Base-by-base conservation (phyloP, 768 basidiomycete genomes). In the Krasilnikovozyma curviuscula region DNA sequence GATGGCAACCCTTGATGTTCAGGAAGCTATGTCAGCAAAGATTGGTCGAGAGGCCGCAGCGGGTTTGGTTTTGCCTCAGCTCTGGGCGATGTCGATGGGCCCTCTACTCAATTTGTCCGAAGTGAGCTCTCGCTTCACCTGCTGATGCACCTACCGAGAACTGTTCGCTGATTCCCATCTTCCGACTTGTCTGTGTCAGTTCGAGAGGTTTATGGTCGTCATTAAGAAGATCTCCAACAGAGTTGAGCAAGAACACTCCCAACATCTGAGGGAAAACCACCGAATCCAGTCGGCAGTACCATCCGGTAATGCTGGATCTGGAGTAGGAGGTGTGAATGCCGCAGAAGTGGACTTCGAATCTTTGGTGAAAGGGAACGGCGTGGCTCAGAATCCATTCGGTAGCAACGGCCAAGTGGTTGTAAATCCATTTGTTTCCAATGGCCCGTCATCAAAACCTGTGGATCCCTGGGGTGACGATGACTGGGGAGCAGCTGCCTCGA, bases 1-100 rank as follows among this genome's bases (percentile, higher is more conserved):
- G 83, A 81, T 86, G 76, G 81, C 82, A 2, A 85, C 85, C 0
- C 68, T 86, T 35, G 74, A 73, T 19, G 85, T 95, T 0, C 89
- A 95, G 66, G 88, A 89, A 63, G 84, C 84, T 1, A 95, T 93
- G 89, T 88, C 89, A 8, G 73, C 77, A 56, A 93, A 91, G 61
- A 78, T 95, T 2, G 89, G 93, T 56, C 74, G 86, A 40, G 85
- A 89, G 64, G 84, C 88, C 9, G 82, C 86, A 10, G 84, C 84
- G 2, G 83, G 80, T 0, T 69, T 85, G 35, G 82, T 91, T 27
- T 68, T 91, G 12, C 85, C 85, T 8, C 85, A 91, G 62, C 66
- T 89, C 24, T 98, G 93, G 93, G 70, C 80, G 3, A 95, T 98
- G 88, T 88, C 83, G 3, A 91, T 97, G 69, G 89, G 86, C 23